These are phyloP conservation scores for Penicillium paradoxum DNA, from an alignment of 495 filamentous ascomycete genomes.

Conservation along the genomic window DNA sequence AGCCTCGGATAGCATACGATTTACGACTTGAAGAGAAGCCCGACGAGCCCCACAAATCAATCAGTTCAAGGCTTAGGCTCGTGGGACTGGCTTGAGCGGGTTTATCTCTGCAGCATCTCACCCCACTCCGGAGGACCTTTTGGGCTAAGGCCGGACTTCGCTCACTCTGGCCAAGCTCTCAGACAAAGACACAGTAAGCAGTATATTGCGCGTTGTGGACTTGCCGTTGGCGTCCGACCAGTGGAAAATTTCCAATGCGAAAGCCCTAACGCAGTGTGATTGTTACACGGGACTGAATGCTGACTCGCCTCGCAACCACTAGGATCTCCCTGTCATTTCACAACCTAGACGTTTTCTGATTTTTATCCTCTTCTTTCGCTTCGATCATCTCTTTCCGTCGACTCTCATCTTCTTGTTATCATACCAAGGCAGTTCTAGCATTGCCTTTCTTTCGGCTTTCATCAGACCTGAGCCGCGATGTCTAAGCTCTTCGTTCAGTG, in stretches of 20 bases:
- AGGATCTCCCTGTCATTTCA: slow-evolving; percentile 20
- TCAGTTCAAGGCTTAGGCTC: slow-evolving; percentile 19
- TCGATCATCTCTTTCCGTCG: not conserved
- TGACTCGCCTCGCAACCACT: slow-evolving; percentile 29
- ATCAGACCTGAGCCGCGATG: slow-evolving; percentile 10
- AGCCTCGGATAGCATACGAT: slow-evolving; percentile 23
- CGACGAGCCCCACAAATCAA: slow-evolving; percentile 13
- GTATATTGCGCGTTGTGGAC: slow-evolving; percentile 9
- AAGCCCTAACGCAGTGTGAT: slow-evolving; percentile 31
- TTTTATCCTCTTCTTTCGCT: slow-evolving; percentile 1
- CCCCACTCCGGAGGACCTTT: slow-evolving; percentile 8
- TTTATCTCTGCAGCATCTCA: slow-evolving; percentile 1
- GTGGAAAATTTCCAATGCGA: slow-evolving; percentile 12
- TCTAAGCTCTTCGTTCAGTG: slow-evolving; percentile 31
- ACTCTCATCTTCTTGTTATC: not conserved
- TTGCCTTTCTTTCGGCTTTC: not conserved
- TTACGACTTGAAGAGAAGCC: slow-evolving; percentile 9
- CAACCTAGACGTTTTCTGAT: slow-evolving; percentile 6
- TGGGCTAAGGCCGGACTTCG: not conserved
- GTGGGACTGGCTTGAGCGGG: slow-evolving; percentile 7
- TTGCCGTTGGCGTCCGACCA: slow-evolving; percentile 10
- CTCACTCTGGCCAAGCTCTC: slow-evolving; percentile 5
- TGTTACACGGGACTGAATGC: slow-evolving; percentile 29
- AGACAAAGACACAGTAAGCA: slow-evolving; percentile 19
- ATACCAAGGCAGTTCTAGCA: not conserved